phyloP scores from a whole-genome alignment of 345 rosid species.

The Rhizophora mangle region DNA sequence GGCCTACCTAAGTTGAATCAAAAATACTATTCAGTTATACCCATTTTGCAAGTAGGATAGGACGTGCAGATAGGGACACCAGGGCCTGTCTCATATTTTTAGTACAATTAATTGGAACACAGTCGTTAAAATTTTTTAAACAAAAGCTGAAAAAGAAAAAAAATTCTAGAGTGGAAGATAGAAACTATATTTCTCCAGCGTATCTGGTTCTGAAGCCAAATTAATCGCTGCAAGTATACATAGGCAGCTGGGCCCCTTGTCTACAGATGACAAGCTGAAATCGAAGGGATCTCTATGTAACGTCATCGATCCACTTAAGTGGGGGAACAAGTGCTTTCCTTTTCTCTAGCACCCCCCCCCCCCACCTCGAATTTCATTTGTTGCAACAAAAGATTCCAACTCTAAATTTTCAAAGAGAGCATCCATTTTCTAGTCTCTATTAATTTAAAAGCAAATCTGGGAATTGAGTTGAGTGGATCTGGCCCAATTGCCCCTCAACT shows the following conservation, averaged over 20 bases:
- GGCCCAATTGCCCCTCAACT: conserved; percentile 31
- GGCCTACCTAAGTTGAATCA: too few relatives aligned
- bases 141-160: too few relatives aligned
- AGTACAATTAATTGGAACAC: too few relatives aligned
- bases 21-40: too few relatives aligned
- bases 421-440: neutral
- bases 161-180: neutral
- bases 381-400: conserved; percentile 35
- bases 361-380: neutral
- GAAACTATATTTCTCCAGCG: neutral
- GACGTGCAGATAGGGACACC: too few relatives aligned
- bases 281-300: neutral
- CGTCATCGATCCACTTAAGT: conserved; percentile 27
- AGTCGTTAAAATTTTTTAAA: too few relatives aligned
- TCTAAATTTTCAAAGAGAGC: conserved; percentile 1
- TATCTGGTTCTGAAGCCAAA: neutral
- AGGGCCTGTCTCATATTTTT: too few relatives aligned
- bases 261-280: too few relatives aligned
- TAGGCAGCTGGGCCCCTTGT: neutral
- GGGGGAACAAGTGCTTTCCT: conserved; percentile 20
- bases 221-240: neutral
- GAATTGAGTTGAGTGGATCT: conserved; percentile 7
- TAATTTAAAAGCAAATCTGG: conserved; percentile 1
- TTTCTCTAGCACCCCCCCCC: neutral
- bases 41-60: too few relatives aligned